Evolutionary conservation across 345 rosid genomes (phyloP).

Genomic region (Nasturtium officinale): DNA sequence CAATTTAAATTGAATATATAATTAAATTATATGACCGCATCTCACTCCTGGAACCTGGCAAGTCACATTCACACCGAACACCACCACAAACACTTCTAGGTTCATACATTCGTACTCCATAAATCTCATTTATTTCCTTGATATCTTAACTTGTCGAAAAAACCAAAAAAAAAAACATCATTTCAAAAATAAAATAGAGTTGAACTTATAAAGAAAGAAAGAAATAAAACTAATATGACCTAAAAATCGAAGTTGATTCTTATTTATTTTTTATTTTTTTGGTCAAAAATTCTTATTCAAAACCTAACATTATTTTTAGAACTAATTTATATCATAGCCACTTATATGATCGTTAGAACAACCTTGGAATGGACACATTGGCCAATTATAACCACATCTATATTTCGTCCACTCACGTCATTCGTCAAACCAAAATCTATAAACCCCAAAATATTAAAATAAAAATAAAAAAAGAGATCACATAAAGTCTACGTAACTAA

Average conservation of each 20-base stretch:
- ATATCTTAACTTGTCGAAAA: not conserved
- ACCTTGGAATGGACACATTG: constrained; percentile 35
- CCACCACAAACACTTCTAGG: constrained; percentile 22
- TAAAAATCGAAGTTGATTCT: too few relatives aligned
- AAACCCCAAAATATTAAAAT: not conserved
- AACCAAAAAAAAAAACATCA: constrained; percentile 1
- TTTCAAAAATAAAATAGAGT: not conserved
- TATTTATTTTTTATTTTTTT: too few relatives aligned
- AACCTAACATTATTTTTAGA: not conserved
- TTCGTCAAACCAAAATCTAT: constrained; percentile 36
- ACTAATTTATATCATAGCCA: constrained; percentile 24
- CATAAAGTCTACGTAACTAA: constrained; percentile 35
- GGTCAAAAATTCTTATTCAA: constrained; percentile 8
- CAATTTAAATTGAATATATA: not conserved
- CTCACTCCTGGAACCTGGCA: constrained; percentile 40
- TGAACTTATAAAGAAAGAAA: not conserved
- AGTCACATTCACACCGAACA: constrained; percentile 34
- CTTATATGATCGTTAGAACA: constrained; percentile 33
- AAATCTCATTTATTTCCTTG: constrained; percentile 6
- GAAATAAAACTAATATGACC: too few relatives aligned
- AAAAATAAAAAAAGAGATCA: constrained; percentile 3
- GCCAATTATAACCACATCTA: constrained; percentile 38
- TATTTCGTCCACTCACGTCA: constrained; percentile 41
- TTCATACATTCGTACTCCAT: constrained; percentile 1
- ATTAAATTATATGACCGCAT: constrained; percentile 23